These are phyloP conservation scores for Termitomyces sp. DNA, from an alignment of 768 basidiomycete genomes.

Conservation along the genomic window DNA sequence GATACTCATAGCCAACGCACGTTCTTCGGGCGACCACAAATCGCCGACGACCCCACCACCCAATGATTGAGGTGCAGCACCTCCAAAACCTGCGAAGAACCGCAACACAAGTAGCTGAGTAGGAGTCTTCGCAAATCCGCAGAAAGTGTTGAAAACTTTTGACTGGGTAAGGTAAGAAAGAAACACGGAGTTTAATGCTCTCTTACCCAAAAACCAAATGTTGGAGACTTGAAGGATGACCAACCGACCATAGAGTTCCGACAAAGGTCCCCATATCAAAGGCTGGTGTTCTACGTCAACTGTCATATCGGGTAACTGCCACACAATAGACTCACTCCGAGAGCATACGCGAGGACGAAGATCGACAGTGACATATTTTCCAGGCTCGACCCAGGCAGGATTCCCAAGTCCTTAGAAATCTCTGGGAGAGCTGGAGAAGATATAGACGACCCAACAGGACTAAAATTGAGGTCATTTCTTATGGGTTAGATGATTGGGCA, in stretches of 20 bases:
- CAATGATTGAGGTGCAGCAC: constrained; percentile 56
- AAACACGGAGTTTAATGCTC: constrained; percentile 17
- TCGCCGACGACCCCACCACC: constrained; percentile 56
- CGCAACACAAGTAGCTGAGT: constrained; percentile 54
- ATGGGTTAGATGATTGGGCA: background rate
- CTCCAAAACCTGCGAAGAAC: constrained; percentile 60
- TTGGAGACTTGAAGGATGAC: constrained; percentile 53
- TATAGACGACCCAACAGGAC: constrained; percentile 29
- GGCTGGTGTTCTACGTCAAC: constrained; percentile 18
- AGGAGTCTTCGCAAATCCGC: constrained; percentile 46
- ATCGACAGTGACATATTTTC: constrained; percentile 37
- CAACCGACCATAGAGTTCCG: constrained; percentile 35
- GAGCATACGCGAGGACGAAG: constrained; percentile 36
- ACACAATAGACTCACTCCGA: constrained; percentile 20
- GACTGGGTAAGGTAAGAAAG: background rate
- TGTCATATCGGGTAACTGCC: background rate
- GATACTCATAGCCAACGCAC: constrained; percentile 47
- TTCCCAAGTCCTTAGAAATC: constrained; percentile 23
- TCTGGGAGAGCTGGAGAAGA: constrained; percentile 23
- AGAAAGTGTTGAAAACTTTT: constrained; percentile 42
- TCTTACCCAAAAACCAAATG: constrained; percentile 49
- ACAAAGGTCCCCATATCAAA: constrained; percentile 32
- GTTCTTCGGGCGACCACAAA: constrained; percentile 46
- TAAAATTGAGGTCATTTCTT: constrained; percentile 1
- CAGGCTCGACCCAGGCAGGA: constrained; percentile 26